A percentile compares a stretch with the other conserved stretches of the same genome.
Conservation (phyloP, 306 rosid genomes). For the barrel medic (Medicago truncatula) region DNA sequence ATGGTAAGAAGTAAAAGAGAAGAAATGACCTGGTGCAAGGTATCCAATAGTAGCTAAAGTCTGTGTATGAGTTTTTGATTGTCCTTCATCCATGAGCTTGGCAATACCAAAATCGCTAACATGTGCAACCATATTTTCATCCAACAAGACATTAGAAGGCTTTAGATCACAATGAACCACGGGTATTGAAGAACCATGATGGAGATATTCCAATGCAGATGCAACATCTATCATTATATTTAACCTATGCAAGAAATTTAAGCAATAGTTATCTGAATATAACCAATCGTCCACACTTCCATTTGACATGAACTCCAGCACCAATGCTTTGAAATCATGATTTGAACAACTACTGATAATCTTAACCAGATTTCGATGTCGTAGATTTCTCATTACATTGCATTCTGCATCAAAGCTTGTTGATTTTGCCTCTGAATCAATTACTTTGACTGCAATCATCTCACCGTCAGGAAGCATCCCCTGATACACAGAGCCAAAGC, state of each 20-base stretch:
- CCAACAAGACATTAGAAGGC: conserved; percentile 50
- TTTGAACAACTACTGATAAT: neutral
- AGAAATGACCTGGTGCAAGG: conserved; percentile 51
- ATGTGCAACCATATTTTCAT: conserved; percentile 25
- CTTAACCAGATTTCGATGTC: conserved; percentile 37
- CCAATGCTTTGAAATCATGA: conserved; percentile 27
- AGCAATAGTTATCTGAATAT: conserved; percentile 27
- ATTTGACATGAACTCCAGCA: no score
- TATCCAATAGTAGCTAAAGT: conserved; percentile 57
- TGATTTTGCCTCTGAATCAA: conserved; percentile 3
- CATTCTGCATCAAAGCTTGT: conserved; percentile 7
- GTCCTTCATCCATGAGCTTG: conserved; percentile 48
- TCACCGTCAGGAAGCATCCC: conserved; percentile 30
- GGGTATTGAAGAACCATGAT: conserved; percentile 10
- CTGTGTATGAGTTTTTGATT: conserved; percentile 35
- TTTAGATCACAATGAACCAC: conserved; percentile 54
- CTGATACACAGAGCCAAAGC: conserved; percentile 31
- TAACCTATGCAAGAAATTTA: conserved; percentile 21
- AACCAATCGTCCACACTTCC: conserved; percentile 38
- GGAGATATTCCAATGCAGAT: conserved; percentile 43
- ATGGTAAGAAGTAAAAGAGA: neutral
- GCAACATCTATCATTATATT: conserved; percentile 26
- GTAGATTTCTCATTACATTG: conserved; percentile 39
- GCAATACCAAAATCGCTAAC: conserved; percentile 1
- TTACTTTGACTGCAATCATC: conserved; percentile 38